phyloP scores from a whole-genome alignment of 2,329 filamentous ascomycete species.

The Orbilia oligospora region DNA sequence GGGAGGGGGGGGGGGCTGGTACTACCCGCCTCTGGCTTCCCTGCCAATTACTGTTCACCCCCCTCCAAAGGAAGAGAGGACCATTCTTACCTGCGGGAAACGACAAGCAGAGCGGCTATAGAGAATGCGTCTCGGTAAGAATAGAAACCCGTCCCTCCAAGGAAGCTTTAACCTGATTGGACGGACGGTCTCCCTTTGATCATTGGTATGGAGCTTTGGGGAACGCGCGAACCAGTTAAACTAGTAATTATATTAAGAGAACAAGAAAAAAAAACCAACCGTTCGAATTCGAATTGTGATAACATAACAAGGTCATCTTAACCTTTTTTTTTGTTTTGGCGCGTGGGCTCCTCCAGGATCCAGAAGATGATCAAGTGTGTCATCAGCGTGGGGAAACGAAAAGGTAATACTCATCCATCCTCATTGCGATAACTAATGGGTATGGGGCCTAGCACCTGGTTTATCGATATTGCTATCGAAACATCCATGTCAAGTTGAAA shows the following conservation, averaged over 20 bases:
- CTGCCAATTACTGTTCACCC: slow-evolving; percentile 25
- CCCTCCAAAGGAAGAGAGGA: slow-evolving; percentile 15
- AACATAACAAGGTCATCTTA: slow-evolving; percentile 40
- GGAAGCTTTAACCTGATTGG: slow-evolving; percentile 60
- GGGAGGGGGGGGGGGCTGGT: slow-evolving; percentile 51
- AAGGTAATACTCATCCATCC: background rate
- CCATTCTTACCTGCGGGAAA: slow-evolving; percentile 50
- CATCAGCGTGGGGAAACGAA: slow-evolving; percentile 58
- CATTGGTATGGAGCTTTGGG: slow-evolving; percentile 11
- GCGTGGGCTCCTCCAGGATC: slow-evolving; percentile 52
- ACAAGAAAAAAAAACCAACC: slow-evolving; percentile 45
- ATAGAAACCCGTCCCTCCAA: slow-evolving; percentile 57
- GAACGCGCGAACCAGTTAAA: slow-evolving; percentile 43
- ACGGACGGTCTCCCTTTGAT: background rate
- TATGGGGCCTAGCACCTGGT: slow-evolving; percentile 11
- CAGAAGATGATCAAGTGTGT: slow-evolving; percentile 42
- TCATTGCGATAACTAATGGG: slow-evolving; percentile 28
- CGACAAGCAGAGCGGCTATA: slow-evolving; percentile 60
- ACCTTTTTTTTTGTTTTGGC: slow-evolving; percentile 42
- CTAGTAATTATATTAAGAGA: too few species aligned
- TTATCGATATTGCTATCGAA: slow-evolving; percentile 58
- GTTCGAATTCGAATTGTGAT: slow-evolving; percentile 35
- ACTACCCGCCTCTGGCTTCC: slow-evolving; percentile 57
- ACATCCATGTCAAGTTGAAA: slow-evolving; percentile 38
- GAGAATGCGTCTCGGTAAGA: slow-evolving; percentile 53